Conservation (phyloP, 805 yeast genomes). For the Candida tallmaniae region DNA sequence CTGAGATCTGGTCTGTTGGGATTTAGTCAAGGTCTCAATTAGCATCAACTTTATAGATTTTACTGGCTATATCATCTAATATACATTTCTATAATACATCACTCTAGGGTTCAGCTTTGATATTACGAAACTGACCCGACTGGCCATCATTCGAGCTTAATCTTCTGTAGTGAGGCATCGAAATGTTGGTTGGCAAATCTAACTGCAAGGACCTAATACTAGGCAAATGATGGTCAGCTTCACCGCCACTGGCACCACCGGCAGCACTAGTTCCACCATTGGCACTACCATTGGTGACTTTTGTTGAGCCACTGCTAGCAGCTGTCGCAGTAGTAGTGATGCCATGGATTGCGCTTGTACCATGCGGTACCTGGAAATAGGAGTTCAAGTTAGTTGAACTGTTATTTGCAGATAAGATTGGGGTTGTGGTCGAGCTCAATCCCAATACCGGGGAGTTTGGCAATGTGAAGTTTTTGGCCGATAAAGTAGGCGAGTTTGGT, state of each 20-base stretch:
- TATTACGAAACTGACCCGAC: constrained; percentile 15
- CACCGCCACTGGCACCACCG: constrained; percentile 1
- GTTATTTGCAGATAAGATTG: constrained; percentile 38
- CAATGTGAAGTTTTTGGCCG: constrained; percentile 29
- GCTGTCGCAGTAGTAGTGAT: constrained; percentile 1
- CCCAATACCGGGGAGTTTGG: constrained; percentile 44
- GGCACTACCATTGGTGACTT: constrained; percentile 5
- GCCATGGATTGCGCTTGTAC: no score
- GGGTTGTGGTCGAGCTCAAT: constrained; percentile 34
- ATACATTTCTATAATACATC: constrained; percentile 7
- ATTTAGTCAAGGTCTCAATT: constrained; percentile 2
- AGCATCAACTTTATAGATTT: no score
- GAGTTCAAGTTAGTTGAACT: constrained; percentile 35
- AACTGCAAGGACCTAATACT: constrained; percentile 48
- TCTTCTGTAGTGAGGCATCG: constrained; percentile 16
- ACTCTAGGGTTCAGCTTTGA: constrained; percentile 8
- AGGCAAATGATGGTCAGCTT: constrained; percentile 30
- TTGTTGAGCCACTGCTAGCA: constrained; percentile 1
- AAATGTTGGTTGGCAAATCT: constrained; percentile 43
- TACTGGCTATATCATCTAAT: constrained; percentile 1
- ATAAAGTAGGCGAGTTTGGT: constrained; percentile 43
- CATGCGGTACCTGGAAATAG: constrained; percentile 29
- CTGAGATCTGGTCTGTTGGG: constrained; percentile 86
- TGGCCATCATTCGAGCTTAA: constrained; percentile 17
- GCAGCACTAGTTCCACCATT: constrained; percentile 2